phyloP scores from a whole-genome alignment of 179 eudicot species.

The Vitellaria paradoxa region DNA sequence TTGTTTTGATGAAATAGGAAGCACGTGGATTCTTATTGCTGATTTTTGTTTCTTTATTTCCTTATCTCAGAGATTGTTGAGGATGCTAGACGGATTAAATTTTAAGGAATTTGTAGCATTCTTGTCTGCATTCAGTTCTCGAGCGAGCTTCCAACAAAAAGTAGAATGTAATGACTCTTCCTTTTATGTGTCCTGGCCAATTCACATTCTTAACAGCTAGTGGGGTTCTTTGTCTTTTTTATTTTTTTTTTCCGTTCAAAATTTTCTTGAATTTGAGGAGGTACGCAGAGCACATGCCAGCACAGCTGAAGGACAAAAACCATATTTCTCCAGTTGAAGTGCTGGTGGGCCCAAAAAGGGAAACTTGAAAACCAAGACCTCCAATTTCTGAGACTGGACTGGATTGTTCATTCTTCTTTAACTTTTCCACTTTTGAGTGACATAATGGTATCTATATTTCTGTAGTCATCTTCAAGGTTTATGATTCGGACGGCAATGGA shows the following conservation, averaged over 20 bases:
- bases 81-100: slow-evolving; percentile 54
- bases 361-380: neutral
- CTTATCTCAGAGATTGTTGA: slow-evolving; percentile 38
- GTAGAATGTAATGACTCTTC: slow-evolving; percentile 40
- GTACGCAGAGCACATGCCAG: neutral
- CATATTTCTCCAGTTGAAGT: too few relatives aligned
- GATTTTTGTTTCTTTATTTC: neutral
- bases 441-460: neutral
- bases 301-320: neutral
- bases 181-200: neutral
- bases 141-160: slow-evolving; percentile 51
- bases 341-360: neutral
- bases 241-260: neutral
- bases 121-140: slow-evolving; percentile 56
- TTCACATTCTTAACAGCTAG: neutral
- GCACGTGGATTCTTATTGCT: neutral
- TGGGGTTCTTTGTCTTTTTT: neutral
- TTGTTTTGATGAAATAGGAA: neutral
- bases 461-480: slow-evolving; percentile 42
- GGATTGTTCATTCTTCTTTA: neutral
- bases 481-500: slow-evolving; percentile 34
- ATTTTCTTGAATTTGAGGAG: neutral
- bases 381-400: slow-evolving; percentile 1
- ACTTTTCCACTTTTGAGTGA: neutral
- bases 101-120: slow-evolving; percentile 59